Evolutionary conservation across 2,329 filamentous ascomycete species (phyloP).

Genomic region (Colletotrichum neosansevieriae): DNA sequence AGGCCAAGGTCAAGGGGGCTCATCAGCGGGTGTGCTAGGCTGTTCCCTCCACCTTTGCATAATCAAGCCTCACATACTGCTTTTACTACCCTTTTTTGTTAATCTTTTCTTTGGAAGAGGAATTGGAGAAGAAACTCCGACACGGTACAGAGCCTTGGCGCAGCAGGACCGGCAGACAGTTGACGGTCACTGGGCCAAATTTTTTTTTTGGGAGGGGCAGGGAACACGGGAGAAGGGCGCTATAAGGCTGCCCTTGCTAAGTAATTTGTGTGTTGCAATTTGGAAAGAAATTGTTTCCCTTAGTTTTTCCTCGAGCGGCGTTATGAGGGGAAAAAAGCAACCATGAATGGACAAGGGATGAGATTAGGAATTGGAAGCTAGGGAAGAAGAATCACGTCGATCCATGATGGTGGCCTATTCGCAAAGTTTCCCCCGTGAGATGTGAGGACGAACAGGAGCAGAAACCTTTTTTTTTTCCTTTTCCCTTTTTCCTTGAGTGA

Average conservation of each 20-base stretch:
- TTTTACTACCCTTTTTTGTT: constrained; percentile 24
- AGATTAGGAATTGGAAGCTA: background rate
- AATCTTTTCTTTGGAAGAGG: constrained; percentile 11
- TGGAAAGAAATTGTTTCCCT: constrained; percentile 15
- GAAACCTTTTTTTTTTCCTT: constrained; percentile 21
- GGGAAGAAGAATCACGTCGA: constrained; percentile 21
- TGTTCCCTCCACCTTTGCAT: constrained; percentile 2
- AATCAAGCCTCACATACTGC: constrained; percentile 9
- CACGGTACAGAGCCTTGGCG: constrained; percentile 38
- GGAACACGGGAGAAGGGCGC: background rate
- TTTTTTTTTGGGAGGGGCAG: background rate
- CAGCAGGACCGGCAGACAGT: constrained; percentile 31
- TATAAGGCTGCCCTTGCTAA: constrained; percentile 20
- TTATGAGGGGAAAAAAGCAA: constrained; percentile 35
- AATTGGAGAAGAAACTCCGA: constrained; percentile 35
- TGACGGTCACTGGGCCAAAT: constrained; percentile 24
- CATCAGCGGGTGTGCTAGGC: background rate
- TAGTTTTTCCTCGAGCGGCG: constrained; percentile 15
- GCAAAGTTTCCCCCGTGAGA: background rate
- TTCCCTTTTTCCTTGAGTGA: background rate
- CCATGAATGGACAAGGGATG: constrained; percentile 19
- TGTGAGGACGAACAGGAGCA: background rate
- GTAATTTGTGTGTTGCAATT: constrained; percentile 31
- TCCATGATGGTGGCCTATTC: background rate
- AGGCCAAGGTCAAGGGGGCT: background rate